A percentile compares a stretch with the other conserved stretches of the same genome.
These are phyloP conservation scores for Gentiana dahurica DNA, from an alignment of 257 asterid species.

Conservation along the genomic window DNA sequence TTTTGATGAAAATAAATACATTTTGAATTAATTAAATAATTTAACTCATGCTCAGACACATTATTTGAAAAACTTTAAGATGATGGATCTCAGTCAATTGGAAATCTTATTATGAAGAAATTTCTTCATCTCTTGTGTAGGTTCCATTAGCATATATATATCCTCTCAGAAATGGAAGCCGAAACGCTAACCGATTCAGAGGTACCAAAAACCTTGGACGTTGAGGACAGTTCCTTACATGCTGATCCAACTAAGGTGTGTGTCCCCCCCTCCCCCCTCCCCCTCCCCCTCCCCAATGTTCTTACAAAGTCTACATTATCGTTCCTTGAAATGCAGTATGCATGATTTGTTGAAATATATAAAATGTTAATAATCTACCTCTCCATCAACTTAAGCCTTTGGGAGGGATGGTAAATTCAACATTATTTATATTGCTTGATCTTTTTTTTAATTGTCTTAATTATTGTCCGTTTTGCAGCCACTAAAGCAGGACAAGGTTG, in stretches of 20 bases:
- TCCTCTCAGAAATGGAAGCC: conserved; percentile 36
- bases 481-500: conserved; percentile 20
- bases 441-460: background rate
- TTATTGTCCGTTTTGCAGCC: conserved; percentile 2
- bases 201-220: conserved; percentile 28
- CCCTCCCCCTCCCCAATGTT: background rate
- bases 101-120: background rate
- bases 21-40: background rate
- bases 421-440: background rate
- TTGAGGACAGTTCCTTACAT: conserved; percentile 27
- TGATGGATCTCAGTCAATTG: no score
- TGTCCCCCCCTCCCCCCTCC: background rate
- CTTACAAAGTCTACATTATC: background rate
- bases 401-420: background rate
- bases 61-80: no score
- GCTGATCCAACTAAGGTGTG: conserved; percentile 36
- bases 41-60: background rate
- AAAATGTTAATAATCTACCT: no score
- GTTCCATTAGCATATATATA: conserved; percentile 4
- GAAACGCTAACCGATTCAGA: conserved; percentile 31
- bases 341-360: background rate
- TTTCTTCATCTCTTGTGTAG: background rate
- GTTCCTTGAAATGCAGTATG: background rate
- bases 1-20: no score
- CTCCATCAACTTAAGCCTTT: no score